A percentile compares a stretch with the other conserved stretches of the same genome.
Conservation (phyloP, 1,284 basidiomycete species). For the Clitocybe nebularis region DNA sequence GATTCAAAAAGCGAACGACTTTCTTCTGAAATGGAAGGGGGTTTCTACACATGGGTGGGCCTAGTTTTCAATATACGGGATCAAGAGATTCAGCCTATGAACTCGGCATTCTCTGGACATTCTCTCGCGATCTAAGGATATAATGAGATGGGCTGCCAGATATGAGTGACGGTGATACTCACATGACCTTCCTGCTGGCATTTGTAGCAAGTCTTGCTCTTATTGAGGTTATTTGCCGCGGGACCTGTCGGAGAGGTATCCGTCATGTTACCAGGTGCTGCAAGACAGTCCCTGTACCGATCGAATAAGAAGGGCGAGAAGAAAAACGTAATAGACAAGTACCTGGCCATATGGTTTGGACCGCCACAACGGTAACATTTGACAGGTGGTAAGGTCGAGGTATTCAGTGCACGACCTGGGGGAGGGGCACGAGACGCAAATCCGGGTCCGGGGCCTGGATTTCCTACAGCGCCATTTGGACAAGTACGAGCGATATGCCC, state of each 20-base stretch:
- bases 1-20: constrained; percentile 3
- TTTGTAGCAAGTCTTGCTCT: constrained; percentile 80
- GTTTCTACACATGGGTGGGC: no score
- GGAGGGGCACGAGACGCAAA: constrained; percentile 68
- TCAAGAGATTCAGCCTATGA: constrained; percentile 32
- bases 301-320: background rate
- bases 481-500: constrained; percentile 79
- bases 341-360: constrained; percentile 81
- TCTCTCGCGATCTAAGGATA: constrained; percentile 67
- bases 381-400: constrained; percentile 71
- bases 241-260: constrained; percentile 41
- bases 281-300: constrained; percentile 69
- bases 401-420: constrained; percentile 69
- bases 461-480: constrained; percentile 45
- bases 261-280: constrained; percentile 55
- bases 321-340: constrained; percentile 9
- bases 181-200: constrained; percentile 85
- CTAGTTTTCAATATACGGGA: no score
- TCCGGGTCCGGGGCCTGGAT: constrained; percentile 27
- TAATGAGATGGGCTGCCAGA: constrained; percentile 5
- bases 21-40: constrained; percentile 10
- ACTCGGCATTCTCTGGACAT: constrained; percentile 63
- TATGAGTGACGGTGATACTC: constrained; percentile 10
- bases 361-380: constrained; percentile 83
- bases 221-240: constrained; percentile 41